Base-by-base conservation (phyloP, 768 basidiomycete genomes). In the Austroboletus eburneus region DNA sequence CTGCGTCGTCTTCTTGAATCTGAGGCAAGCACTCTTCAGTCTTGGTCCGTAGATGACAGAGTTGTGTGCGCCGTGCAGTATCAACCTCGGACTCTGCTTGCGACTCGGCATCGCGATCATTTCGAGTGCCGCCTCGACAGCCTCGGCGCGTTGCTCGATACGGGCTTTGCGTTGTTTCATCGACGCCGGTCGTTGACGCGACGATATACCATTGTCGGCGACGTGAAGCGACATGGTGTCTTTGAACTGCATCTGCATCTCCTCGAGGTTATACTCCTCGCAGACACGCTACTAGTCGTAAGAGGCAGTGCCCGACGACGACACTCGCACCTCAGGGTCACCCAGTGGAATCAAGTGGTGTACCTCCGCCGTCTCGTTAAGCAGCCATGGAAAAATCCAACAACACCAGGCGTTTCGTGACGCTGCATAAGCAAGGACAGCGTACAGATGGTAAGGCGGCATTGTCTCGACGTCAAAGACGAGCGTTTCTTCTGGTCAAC, bases 181-280 rank as follows among this genome's bases (percentile, higher is more conserved):
- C 95, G 95, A 99, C 2, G 85, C 87, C 1, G 92, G 91, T 2
- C 94, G 83, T 63, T 98, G 96, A 55, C 91, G 87, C 0, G 91
- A 91, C 1, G 93, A 94, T 45, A 98, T 93, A 7, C 96, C 94
- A 50, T 85, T 87, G 9, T 92, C 86, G 9, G 96, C 91, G 42
- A 93, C 85, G 62, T 99, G 95, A 6, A 99, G 73, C 1, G 92
- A 81, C 81, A 99, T 91, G 0, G 95, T 99, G 63, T 98, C 95
- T 40, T 97, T 66, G 62, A 88, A 99, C 6, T 94, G 81, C 27
- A 78, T 92, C 42, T 76, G 67, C 0, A 86, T 87, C 1, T 77
- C 74, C 2, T 69, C 56, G 6, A 95, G 61, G 52, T 69, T 69
- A 62, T 98, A 98, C 64, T 99, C 96, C 51, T 95, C 88, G 24